Evolutionary conservation across 1,139 yeast genomes (phyloP), one percentile per base, ranked within the genome.

Genomic region (Zygotorulaspora mrakii): DNA sequence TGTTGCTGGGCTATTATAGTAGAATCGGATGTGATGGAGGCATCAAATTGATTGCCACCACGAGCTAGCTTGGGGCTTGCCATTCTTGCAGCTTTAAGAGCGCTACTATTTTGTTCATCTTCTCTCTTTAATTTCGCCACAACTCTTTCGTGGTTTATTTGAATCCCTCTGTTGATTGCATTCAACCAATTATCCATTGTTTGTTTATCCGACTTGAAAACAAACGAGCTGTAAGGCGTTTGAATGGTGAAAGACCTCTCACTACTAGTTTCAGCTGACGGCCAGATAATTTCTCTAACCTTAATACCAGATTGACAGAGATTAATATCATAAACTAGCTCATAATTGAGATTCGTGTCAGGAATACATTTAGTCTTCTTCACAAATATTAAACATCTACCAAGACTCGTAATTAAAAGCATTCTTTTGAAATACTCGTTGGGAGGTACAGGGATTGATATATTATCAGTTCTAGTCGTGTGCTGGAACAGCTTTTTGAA

Each of bases 201-300:
- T 14, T 37, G 39, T 17, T 43, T 45, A 17, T 46, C 21, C 29
- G 55, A 42, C 28, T 47, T 41, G 27, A 61, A 41, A 9, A 61
- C 35, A 38, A 61, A 58, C 2, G 64, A 52, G 31, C 55, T 50
- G 39, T 50, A 57, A 3, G 64, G 64, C 3, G 65, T 59, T 34
- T 52, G 56, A 20, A 55, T 45, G 1, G 50, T 54, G 16, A 59
- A 47, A 11, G 43, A 40, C 24, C 48, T 49, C 13, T 38, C 45
- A n/a, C 42, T 28, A 7, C 37, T 33, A 12, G 23, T 31, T 3
- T 37, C 28, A 29, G 20, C 32, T 35, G 33, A 29, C 21, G 46
- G 48, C 13, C 45, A 36, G 17, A 37, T 33, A 17, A 61, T 31
- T 31, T 61, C 65, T 42, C 54, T 59, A 2, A 62, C 32, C 14